These are phyloP conservation scores for Bremia lactucae DNA, from an alignment of 352 stramenopile genomes.

Conservation along the genomic window DNA sequence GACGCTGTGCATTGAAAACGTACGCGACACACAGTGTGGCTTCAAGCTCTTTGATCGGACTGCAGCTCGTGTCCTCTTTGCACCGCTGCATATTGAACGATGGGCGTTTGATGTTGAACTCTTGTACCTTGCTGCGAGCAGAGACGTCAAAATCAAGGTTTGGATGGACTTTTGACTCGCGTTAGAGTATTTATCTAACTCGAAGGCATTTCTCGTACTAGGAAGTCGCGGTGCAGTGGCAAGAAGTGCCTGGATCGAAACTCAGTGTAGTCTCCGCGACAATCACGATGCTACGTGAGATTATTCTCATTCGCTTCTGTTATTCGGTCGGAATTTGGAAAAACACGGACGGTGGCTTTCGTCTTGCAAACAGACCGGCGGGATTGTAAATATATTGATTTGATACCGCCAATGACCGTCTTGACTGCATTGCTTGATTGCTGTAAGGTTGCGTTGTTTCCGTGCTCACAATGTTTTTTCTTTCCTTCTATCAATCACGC, in stretches of 20 bases:
- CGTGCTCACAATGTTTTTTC: too few relatives aligned
- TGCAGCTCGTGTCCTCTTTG: conserved; percentile 76
- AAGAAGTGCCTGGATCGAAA: conserved; percentile 86
- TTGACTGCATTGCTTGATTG: conserved; percentile 1
- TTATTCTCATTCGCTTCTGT: conserved; percentile 84
- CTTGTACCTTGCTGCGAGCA: conserved; percentile 70
- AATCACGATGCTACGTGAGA: conserved; percentile 88
- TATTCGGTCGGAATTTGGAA: conserved; percentile 87
- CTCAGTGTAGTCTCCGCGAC: conserved; percentile 82
- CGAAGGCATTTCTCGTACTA: too few relatives aligned
- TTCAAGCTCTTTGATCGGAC: conserved; percentile 91
- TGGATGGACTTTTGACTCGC: not conserved
- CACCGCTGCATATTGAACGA: conserved; percentile 88
- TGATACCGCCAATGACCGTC: too few relatives aligned
- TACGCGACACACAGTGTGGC: conserved; percentile 90
- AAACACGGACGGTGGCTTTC: conserved; percentile 55
- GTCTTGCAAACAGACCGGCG: conserved; percentile 29
- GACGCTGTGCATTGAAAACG: conserved; percentile 72
- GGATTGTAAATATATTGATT: too few relatives aligned
- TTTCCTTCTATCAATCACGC: too few relatives aligned
- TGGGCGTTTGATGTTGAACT: conserved; percentile 94
- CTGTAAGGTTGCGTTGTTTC: conserved; percentile 10
- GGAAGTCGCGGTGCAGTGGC: conserved; percentile 89
- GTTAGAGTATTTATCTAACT: too few relatives aligned
- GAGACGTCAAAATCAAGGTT: conserved; percentile 54